Percentiles rank a stretch among this genome's conserved stretches.
Conservation (phyloP, 768 basidiomycete genomes). For the Lactarius vividus region DNA sequence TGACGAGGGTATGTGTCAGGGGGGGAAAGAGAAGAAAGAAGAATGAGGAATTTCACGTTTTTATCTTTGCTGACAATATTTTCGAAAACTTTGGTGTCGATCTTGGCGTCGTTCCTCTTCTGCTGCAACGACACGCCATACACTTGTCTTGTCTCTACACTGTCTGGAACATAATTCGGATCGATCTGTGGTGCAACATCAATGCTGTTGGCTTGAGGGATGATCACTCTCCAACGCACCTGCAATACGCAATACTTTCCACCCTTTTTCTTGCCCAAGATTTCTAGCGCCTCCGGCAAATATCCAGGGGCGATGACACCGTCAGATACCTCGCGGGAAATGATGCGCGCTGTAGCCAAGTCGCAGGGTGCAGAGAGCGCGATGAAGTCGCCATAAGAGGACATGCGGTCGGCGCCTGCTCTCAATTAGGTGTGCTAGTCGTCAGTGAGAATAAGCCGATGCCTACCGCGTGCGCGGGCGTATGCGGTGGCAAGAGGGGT, state of each 20-base stretch:
- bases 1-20: not conserved
- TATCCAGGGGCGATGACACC: constrained; percentile 98
- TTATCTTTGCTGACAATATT: constrained; percentile 91
- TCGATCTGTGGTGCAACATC: constrained; percentile 63
- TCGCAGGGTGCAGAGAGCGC: constrained; percentile 93
- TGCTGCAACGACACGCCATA: constrained; percentile 92
- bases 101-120: constrained; percentile 84
- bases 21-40: not conserved
- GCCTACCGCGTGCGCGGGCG: constrained; percentile 84
- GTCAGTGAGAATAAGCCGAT: not conserved
- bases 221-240: constrained; percentile 42
- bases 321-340: constrained; percentile 98
- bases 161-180: constrained; percentile 72
- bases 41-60: constrained; percentile 48
- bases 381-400: constrained; percentile 98
- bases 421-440: constrained; percentile 5
- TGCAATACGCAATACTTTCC: constrained; percentile 98
- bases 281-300: constrained; percentile 79
- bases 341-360: constrained; percentile 90
- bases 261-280: constrained; percentile 92
- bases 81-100: constrained; percentile 73
- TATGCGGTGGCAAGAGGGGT: constrained; percentile 91
- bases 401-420: constrained; percentile 95
- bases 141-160: constrained; percentile 90
- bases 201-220: not conserved